phyloP scores from a whole-genome alignment of 306 rosid genomes.

The Rosa chinensis region DNA sequence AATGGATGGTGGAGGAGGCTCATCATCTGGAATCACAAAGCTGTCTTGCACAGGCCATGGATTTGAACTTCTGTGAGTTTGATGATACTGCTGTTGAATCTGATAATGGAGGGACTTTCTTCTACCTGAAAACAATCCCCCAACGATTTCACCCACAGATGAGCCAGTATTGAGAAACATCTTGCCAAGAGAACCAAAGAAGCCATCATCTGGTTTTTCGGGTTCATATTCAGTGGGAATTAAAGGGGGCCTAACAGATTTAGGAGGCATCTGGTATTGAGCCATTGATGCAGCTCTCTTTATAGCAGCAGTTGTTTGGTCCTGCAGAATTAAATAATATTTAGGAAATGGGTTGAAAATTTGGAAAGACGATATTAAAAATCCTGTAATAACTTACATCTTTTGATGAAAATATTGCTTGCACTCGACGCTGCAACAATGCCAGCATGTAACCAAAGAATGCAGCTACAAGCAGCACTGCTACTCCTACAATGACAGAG shows the following conservation, averaged over 20 bases:
- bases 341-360: neutral
- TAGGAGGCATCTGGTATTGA: constrained; percentile 61
- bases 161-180: constrained; percentile 70
- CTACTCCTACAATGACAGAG: constrained; percentile 58
- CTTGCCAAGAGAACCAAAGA: constrained; percentile 84
- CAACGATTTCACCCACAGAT: constrained; percentile 59
- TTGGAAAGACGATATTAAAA: neutral
- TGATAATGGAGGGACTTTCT: constrained; percentile 64
- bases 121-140: constrained; percentile 60
- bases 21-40: constrained; percentile 82
- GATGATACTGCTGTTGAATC: constrained; percentile 65
- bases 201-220: constrained; percentile 74
- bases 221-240: constrained; percentile 78
- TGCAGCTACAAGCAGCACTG: constrained; percentile 62
- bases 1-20: constrained; percentile 85
- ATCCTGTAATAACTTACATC: constrained; percentile 44
- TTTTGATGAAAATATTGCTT: constrained; percentile 67
- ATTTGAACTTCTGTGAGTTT: constrained; percentile 44
- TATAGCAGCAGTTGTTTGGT: constrained; percentile 42
- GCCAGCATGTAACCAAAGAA: constrained; percentile 93
- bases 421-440: constrained; percentile 67
- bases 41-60: constrained; percentile 94
- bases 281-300: constrained; percentile 49
- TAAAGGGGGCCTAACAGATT: constrained; percentile 76
- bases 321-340: constrained; percentile 39